These are phyloP conservation scores for Halophytophthora polymorphica DNA, from an alignment of 352 stramenopile species.

Conservation along the genomic window DNA sequence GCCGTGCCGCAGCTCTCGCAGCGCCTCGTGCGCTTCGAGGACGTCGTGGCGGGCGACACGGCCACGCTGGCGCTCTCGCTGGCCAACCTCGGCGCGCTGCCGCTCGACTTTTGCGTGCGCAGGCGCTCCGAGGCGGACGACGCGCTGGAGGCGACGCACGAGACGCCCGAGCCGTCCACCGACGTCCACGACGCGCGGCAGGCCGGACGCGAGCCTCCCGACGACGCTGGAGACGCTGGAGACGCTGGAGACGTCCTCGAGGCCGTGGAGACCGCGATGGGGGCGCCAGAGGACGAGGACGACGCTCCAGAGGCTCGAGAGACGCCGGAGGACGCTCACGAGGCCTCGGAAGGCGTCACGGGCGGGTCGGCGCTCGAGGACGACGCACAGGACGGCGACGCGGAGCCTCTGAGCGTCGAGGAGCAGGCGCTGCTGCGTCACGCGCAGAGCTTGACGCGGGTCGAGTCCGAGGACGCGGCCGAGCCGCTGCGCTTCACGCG, in stretches of 20 bases:
- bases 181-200: too few relatives aligned
- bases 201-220: too few relatives aligned
- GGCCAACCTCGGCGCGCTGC: constrained; percentile 71
- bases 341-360: background rate
- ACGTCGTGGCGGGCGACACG: constrained; percentile 80
- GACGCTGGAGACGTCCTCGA: too few relatives aligned
- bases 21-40: constrained; percentile 46
- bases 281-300: too few relatives aligned
- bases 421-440: constrained; percentile 33
- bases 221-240: too few relatives aligned
- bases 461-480: constrained; percentile 39
- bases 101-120: constrained; percentile 46
- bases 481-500: constrained; percentile 37
- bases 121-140: too few relatives aligned
- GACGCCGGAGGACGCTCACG: background rate
- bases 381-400: background rate
- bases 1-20: constrained; percentile 58
- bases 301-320: too few relatives aligned
- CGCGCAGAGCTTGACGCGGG: constrained; percentile 26
- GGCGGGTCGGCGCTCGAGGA: background rate
- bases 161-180: too few relatives aligned
- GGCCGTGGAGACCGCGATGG: too few relatives aligned
- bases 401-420: constrained; percentile 20
- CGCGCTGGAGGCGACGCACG: too few relatives aligned
- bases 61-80: constrained; percentile 49